Evolutionary conservation across 768 basidiomycete genomes (phyloP), one percentile per base, ranked within the genome.

Genomic region (Lanmaoa pseudosensibilis): DNA sequence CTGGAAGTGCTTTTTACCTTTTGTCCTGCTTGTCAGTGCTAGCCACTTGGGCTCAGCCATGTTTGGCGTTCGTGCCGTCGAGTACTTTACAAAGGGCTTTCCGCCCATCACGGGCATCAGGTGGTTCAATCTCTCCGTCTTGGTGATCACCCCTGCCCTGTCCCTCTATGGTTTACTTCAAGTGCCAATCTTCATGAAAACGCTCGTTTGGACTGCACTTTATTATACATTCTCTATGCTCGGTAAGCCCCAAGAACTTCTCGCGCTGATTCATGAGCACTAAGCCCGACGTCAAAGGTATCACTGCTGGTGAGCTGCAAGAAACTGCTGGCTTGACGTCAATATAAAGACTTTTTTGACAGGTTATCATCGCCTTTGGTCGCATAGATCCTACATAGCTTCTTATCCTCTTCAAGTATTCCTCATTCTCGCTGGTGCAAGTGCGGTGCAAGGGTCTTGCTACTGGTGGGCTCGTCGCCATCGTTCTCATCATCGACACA

Each of bases 141-240:
- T 94, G 44, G 81, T 85, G 44, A 57, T 87, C 59, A 89, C 91
- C 0, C 93, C 94, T 10, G 73, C 79, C 11, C 61, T 94, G 54
- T 80, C 88, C 49, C 68, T 86, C 49, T 90, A 87, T 74, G 94
- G 93, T 13, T 63, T 85, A 48, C 77, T 83, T 12, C 64, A 62
- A 23, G 83, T 82, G 10, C 70, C 75, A 47, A 61, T 77, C 40
- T 72, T 77, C 52, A 67, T 65, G 48, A 73, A 79, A 66, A 96
- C 94, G 0, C 65, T 76, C 25, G 49, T 83, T 10, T 94, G 86
- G 74, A 74, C 84, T 18, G 69, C 82, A 27, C 65, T 80, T 18
- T 95, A 92, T 77, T 96, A 94, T 77, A 74, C 87, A 60, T 89
- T 88, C 73, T 90, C 90, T n/a, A 92, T 94, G 82, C 75, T 94